Base-by-base conservation (phyloP, 192 early-diverging fungal species). In the Entomortierella lignicola region DNA sequence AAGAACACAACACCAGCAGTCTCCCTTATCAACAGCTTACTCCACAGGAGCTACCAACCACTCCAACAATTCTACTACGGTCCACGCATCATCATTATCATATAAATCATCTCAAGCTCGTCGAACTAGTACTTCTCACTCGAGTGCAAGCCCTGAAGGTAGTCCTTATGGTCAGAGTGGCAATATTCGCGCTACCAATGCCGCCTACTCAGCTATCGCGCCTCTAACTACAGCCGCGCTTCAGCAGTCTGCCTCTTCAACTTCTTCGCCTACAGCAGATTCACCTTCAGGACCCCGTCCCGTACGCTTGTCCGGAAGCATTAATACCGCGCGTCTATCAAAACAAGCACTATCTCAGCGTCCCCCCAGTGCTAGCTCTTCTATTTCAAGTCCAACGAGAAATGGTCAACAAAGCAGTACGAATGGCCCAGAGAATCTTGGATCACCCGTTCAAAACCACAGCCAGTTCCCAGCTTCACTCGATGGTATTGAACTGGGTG, bases 401-500 rank as follows among this genome's bases (percentile, higher is more conserved):
- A 43, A 21, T 18, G 4, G 11, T 8, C 27, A 39, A 23, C 47
- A 52, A 23, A 29, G 42, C 34, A 1, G 34, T 48, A 20, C 42
- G 18, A 25, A 47, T 29, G 25, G 34, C 48, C 31, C 39, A 26
- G 30, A 18, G n/a, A 1, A 54, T 10, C 27, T 59, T 17, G 55
- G 59, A 21, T 39, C 69, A 4, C 64, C 68, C 20, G 58, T 44
- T 23, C 55, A 59, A 23, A 48, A 48, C 32, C 63, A 52, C 20
- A 20, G 15, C 31, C 73, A 79, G 39, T 32, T 70, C 26, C 79
- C 77, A 34, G 65, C 61, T 15, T 77, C 77, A 30, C 77, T 77
- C 32, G 54, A 69, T 10, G 44, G 56, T 26, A 61, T 66, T 32
- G 70, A 73, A 20, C 51, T 88, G 23, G 89, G 89, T 15, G 88